Evolutionary conservation across 225 moss, liverwort and hornwort genomes (phyloP).

Genomic region (Takakia lepidozioides): DNA sequence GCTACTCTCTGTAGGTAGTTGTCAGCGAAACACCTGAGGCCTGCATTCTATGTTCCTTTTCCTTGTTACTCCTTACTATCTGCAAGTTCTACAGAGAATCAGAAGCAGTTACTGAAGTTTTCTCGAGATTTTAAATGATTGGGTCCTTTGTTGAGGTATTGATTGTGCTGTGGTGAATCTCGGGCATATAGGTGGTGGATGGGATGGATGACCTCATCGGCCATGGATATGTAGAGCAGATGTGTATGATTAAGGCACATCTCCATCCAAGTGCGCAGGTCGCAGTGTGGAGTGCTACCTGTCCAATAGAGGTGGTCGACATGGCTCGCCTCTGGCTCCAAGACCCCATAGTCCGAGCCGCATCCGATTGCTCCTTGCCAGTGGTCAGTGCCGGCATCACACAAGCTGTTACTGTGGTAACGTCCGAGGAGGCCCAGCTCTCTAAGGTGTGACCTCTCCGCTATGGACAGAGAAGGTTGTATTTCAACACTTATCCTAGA

Average conservation of each 20-base stretch:
- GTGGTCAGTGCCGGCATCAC: conserved; percentile 46
- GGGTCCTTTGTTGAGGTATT: too few species aligned
- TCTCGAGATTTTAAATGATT: too few species aligned
- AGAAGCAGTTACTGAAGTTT: too few species aligned
- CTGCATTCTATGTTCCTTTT: too few species aligned
- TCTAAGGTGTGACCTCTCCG: conserved; percentile 50
- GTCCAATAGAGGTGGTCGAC: conserved; percentile 33
- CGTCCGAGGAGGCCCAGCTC: conserved; percentile 52
- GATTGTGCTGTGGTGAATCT: too few species aligned
- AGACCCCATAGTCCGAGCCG: conserved; percentile 49
- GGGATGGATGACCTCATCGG: conserved; percentile 55
- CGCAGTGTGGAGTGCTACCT: conserved; percentile 42
- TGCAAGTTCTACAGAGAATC: too few species aligned
- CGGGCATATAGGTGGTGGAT: conserved; percentile 73
- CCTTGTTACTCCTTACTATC: too few species aligned
- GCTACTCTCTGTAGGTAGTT: too few species aligned
- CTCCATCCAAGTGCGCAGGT: conserved; percentile 42
- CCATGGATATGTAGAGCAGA: conserved; percentile 32
- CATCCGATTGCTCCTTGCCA: conserved; percentile 20
- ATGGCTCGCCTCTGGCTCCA: conserved; percentile 45
- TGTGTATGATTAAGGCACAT: conserved; percentile 39
- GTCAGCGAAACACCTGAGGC: too few species aligned
- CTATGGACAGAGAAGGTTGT: too few species aligned
- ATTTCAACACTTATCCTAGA: too few species aligned
- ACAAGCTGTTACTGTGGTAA: conserved; percentile 68